Evolutionary conservation across 441 rosid species (phyloP).

Genomic region (Populus trichocarpa): DNA sequence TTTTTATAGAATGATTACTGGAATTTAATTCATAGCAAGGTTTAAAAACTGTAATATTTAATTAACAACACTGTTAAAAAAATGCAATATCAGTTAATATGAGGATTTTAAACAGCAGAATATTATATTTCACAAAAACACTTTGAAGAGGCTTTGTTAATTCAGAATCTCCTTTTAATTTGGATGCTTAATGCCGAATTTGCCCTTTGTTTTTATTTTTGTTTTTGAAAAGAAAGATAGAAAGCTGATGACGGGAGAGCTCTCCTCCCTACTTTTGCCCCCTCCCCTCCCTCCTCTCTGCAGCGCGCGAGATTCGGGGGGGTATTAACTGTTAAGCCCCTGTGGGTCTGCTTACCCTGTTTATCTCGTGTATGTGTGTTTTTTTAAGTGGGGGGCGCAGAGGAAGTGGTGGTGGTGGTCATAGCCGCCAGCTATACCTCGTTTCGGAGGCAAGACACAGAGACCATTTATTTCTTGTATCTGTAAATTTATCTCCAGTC

Average conservation of each 20-base stretch:
- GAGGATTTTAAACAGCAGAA: too few relatives aligned
- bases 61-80: too few relatives aligned
- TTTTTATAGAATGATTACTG: too few relatives aligned
- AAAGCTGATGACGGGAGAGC: too few relatives aligned
- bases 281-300: slow-evolving; percentile 12
- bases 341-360: not conserved
- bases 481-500: not conserved
- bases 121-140: not conserved
- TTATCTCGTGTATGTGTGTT: not conserved
- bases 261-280: too few relatives aligned
- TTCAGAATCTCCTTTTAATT: not conserved
- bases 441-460: slow-evolving; percentile 15
- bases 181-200: too few relatives aligned
- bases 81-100: too few relatives aligned
- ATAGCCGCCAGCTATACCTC: slow-evolving; percentile 40
- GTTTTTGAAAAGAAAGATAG: too few relatives aligned
- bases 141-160: not conserved
- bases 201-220: too few relatives aligned
- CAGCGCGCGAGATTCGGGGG: slow-evolving; percentile 60
- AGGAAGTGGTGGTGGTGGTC: slow-evolving; percentile 14
- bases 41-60: too few relatives aligned
- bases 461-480: not conserved
- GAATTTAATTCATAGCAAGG: too few relatives aligned
- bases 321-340: not conserved
- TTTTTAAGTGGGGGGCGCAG: not conserved